Base-by-base conservation (phyloP, 371 early-diverging fungal species). In the Mucor plumbeus region DNA sequence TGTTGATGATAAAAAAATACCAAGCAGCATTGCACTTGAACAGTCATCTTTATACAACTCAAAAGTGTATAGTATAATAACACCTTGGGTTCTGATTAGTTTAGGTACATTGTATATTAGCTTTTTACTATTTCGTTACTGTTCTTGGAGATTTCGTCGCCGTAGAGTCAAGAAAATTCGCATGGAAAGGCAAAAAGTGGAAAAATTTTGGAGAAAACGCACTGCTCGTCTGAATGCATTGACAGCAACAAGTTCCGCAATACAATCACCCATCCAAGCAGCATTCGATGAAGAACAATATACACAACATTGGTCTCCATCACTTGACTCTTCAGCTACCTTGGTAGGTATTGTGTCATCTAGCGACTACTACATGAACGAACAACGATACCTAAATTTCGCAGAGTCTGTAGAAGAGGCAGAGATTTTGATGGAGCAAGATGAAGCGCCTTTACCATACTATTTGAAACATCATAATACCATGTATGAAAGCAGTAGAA, bases 301-400 rank as follows among this genome's bases (percentile, higher is more conserved):
- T 26, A 21, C 11, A 5, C 50, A 50, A 13, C 6, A 39, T 34
- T 36, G 26, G 54, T 41, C 64, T 19, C 33, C 34, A 1, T 53
- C 41, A 5, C 56, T 56, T 64, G 64, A 64, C 14, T 64, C 64
- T 0, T 54, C 55, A 8, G 44, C 56, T 3, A 64, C 64, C 4
- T 56, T 64, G 44, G 57, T 63, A 8, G 55, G 53, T 3, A 9
- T 36, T 40, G 40, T 17, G 0, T 17, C 7, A 9, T 17, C 15
- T 17, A 48, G 61, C 11, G 36, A 61, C 10, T 34, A 61, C 21
- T 39, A 40, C 26, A 9, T 59, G 35, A 38, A 13, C 5, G 36
- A 21, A 21, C 38, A 38, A 1, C 1, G 38, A 4, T 4, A 38
- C 4, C 10, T n/a, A 0, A 14, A 14, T 3, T 19, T 40, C 7